phyloP scores from a whole-genome alignment of 1,284 basidiomycete species.

The Ceratobasidium theobromae region DNA sequence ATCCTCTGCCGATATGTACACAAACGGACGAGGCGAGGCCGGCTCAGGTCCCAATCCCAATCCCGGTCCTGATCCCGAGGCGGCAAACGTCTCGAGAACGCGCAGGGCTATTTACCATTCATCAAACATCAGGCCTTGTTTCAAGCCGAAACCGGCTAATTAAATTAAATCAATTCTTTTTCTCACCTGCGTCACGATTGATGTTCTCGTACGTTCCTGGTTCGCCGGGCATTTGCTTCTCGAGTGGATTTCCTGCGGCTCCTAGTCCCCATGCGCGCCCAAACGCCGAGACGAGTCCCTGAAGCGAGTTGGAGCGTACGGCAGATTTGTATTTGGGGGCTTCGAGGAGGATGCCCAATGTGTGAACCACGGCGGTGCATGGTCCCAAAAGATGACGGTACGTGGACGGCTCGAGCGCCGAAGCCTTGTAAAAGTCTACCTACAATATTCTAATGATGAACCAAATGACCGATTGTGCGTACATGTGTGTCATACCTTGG shows the following conservation, averaged over 20 bases:
- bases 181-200: slow-evolving; percentile 90
- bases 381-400: slow-evolving; percentile 69
- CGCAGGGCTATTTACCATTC: slow-evolving; percentile 56
- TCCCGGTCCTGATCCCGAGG: slow-evolving; percentile 47
- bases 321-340: slow-evolving; percentile 78
- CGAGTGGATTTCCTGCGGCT: slow-evolving; percentile 63
- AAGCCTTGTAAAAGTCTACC: slow-evolving; percentile 82
- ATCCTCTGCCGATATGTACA: slow-evolving; percentile 95
- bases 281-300: slow-evolving; percentile 56
- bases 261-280: slow-evolving; percentile 44
- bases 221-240: slow-evolving; percentile 43
- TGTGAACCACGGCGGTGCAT: slow-evolving; percentile 84
- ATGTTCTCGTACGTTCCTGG: slow-evolving; percentile 70
- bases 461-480: slow-evolving; percentile 27
- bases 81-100: slow-evolving; percentile 71
- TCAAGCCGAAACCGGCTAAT: too few species aligned
- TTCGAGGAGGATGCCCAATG: slow-evolving; percentile 91
- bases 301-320: slow-evolving; percentile 58
- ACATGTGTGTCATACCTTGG: slow-evolving; percentile 52
- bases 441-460: slow-evolving; percentile 41
- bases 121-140: slow-evolving; percentile 18
- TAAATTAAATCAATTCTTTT: too few species aligned
- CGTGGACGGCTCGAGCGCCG: slow-evolving; percentile 73
- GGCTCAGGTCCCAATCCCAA: not conserved
- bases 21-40: slow-evolving; percentile 65